phyloP scores from a whole-genome alignment of 345 rosid species.

The Rhodamnia argentea region DNA sequence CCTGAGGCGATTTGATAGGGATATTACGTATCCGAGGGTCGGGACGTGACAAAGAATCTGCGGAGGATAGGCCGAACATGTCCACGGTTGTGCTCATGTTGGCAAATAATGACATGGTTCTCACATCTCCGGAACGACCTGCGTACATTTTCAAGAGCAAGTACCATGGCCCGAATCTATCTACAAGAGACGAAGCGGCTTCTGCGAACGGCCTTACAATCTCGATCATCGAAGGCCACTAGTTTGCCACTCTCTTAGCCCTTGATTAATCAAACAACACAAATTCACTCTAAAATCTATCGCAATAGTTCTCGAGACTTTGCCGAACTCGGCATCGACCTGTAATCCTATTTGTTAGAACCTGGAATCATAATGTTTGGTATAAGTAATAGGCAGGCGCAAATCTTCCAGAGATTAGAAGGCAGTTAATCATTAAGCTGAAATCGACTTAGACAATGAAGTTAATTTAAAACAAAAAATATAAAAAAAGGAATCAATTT shows the following conservation, averaged over 20 bases:
- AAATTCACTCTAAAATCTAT: too few relatives aligned
- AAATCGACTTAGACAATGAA: not conserved
- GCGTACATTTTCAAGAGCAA: conserved; percentile 19
- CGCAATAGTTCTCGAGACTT: too few relatives aligned
- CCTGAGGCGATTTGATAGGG: too few relatives aligned
- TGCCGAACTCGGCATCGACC: too few relatives aligned
- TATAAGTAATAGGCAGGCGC: not conserved
- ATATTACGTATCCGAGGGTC: too few relatives aligned
- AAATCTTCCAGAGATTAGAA: not conserved
- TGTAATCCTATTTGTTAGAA: too few relatives aligned
- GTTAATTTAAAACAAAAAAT: not conserved
- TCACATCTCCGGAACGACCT: conserved; percentile 37
- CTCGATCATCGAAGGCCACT: conserved; percentile 1
- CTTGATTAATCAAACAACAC: not conserved
- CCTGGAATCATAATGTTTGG: not conserved
- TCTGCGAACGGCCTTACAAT: conserved; percentile 25
- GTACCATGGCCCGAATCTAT: not conserved
- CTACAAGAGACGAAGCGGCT: not conserved
- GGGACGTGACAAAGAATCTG: too few relatives aligned
- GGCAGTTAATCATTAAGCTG: not conserved
- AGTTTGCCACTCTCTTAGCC: not conserved
- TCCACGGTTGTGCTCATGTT: conserved; percentile 36
- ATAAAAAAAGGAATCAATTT: not conserved
- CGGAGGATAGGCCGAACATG: conserved; percentile 41
- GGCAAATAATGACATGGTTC: conserved; percentile 12